Conservation (phyloP, 352 stramenopile species). For the Globisporangium yorkense region DNA sequence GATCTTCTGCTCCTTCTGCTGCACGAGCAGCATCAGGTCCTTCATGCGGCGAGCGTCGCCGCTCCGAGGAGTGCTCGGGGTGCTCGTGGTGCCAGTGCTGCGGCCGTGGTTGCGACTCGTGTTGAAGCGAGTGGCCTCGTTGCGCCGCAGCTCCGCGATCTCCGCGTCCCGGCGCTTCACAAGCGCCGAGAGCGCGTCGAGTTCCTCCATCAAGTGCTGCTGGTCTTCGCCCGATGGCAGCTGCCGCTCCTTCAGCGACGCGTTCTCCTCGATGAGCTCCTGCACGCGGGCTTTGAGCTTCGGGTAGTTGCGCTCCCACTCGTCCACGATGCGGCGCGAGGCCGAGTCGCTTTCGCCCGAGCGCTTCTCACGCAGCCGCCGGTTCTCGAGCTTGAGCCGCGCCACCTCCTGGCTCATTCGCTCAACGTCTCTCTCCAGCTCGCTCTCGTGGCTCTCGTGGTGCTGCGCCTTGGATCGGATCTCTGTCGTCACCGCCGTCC, state of each 20-base stretch:
- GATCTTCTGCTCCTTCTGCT: conserved; percentile 76
- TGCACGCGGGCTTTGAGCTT: conserved; percentile 43
- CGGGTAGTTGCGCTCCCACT: conserved; percentile 36
- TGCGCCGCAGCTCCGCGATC: conserved; percentile 25
- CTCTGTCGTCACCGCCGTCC: conserved; percentile 7
- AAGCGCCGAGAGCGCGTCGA: conserved; percentile 41
- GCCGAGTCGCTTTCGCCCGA: conserved; percentile 3
- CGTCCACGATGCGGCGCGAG: conserved; percentile 9
- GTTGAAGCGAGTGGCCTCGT: conserved; percentile 10
- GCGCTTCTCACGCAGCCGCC: conserved; percentile 23
- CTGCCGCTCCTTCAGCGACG: conserved; percentile 39
- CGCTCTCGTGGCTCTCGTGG: conserved; percentile 3
- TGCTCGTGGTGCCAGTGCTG: conserved; percentile 2
- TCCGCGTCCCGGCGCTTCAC: conserved; percentile 50
- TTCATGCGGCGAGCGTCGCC: conserved; percentile 35
- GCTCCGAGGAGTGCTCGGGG: conserved; percentile 8
- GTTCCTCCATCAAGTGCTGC: conserved; percentile 37
- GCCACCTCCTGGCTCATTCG: conserved; percentile 32
- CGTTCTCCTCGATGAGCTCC: conserved; percentile 45
- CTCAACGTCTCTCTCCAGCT: conserved; percentile 27
- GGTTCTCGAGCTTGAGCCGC: conserved; percentile 50
- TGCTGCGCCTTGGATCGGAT: conserved; percentile 8
- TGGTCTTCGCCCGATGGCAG: conserved; percentile 32
- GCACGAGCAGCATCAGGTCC: conserved; percentile 37
- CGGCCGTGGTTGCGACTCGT: conserved; percentile 7